Percentiles rank a stretch among this genome's conserved stretches.
These are phyloP conservation scores for Cyanophora paradoxa DNA, from an alignment of 78 protist species.

Conservation along the genomic window DNA sequence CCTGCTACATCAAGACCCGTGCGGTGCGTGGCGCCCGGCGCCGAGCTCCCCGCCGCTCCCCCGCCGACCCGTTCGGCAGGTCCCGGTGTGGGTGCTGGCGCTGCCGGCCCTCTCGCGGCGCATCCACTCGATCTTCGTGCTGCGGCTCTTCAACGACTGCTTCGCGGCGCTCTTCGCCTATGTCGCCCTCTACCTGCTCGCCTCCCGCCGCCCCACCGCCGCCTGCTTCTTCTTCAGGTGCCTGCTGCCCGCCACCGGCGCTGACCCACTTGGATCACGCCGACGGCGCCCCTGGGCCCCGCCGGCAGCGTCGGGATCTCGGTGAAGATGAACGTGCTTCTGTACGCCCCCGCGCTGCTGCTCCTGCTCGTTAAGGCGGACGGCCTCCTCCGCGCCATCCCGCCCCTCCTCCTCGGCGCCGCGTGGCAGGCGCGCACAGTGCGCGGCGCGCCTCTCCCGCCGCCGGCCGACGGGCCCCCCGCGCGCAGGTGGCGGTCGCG, in stretches of 20 bases:
- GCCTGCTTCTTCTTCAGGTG: conserved; percentile 60
- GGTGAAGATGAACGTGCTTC: conserved; percentile 83
- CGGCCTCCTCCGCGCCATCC: conserved; percentile 49
- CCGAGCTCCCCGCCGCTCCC: too few relatives aligned
- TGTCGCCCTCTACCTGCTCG: conserved; percentile 34
- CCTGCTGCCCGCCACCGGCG: too few relatives aligned
- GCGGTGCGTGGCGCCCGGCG: too few relatives aligned
- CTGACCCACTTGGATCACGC: too few relatives aligned
- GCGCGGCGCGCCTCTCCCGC: not conserved
- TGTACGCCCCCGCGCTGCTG: conserved; percentile 67
- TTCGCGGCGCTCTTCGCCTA: conserved; percentile 62
- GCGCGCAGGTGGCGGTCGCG: not conserved
- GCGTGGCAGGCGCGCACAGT: not conserved
- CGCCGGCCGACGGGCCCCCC: conserved; percentile 10
- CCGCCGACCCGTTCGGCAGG: conserved; percentile 2
- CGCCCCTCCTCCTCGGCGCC: conserved; percentile 14
- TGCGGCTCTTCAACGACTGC: conserved; percentile 87
- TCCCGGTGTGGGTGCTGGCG: conserved; percentile 50
- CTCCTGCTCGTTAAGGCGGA: conserved; percentile 35
- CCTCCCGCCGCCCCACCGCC: conserved; percentile 25
- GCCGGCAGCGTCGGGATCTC: conserved; percentile 50
- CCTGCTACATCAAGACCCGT: not conserved
- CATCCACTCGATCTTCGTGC: conserved; percentile 78
- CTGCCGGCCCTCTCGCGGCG: conserved; percentile 50
- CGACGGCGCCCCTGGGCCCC: not conserved